Base-by-base conservation (phyloP, 768 basidiomycete species). In the Amyloporia xantha region DNA sequence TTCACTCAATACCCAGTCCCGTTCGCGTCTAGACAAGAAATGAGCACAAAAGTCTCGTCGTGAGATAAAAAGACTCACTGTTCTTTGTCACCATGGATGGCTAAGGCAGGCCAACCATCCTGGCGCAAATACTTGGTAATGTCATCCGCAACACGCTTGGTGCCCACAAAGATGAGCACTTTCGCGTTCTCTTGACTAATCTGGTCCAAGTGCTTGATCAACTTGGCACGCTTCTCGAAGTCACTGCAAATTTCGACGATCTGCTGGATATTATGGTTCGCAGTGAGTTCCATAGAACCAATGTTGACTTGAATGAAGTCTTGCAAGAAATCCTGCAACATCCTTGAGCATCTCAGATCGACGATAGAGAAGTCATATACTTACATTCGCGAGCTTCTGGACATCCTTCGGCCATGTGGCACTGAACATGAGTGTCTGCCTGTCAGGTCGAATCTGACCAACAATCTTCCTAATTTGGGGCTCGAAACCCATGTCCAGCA, bases 401-500 rank as follows among this genome's bases (percentile, higher is more conserved):
- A 99, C 96, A 61, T 99, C 96, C 70, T 97, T 98, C 12, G 96
- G 96, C 96, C 96, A 99, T 5, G 96, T 99, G 11, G 96, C 96
- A 47, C 92, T 96, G 76, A 99, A 99, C 84, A 99, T 96, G 57
- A 98, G 78, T 1, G 96, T 99, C 65, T 99, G 96, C 61, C 96
- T 82, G 73, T 99, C 96, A 37, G 96, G 96, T 35, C 96, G 84
- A 62, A 99, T 94, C 68, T 99, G 96, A 58, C 84, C 75, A 57
- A 98, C 90, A 56, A 99, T 97, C 73, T 98, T 98, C 64, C 94
- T 79, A 64, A 99, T 98, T 67, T 99, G 96, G 46, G 96, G 96
- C 71, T 99, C 96, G 72, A 99, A 99, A 76, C 96, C 96, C 96
- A 99, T 99, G 74, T 99, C 96, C 55, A 99, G 79, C 96, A 99